Evolutionary conservation across 306 rosid species (phyloP), one percentile per base, ranked within the genome.

Genomic region (Dicorynia guianensis): DNA sequence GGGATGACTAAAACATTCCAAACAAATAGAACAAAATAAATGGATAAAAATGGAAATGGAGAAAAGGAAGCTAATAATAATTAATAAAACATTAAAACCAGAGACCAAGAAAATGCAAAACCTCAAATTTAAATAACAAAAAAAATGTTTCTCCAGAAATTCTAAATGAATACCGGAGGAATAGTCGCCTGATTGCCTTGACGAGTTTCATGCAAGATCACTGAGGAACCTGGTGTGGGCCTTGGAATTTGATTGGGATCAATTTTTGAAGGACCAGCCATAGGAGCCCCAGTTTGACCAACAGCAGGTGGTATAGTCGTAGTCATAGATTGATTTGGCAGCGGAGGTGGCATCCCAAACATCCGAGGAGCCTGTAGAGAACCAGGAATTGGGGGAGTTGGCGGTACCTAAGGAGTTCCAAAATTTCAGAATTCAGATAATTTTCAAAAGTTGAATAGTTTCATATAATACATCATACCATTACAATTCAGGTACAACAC

Each of bases 231-330:
- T 72, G 99, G 93, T 44, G 90, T 66, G 19, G 97, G 99, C 84
- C 96, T 77, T 64, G 99, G 99, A 86, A 95, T 92, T 86, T 95
- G 99, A 88, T 89, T 95, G 54, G 99, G 99, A 78, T 90, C 99
- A 58, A 95, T 95, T 83, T 89, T 95, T 36, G 99, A 89, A 70
- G 93, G 86, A 63, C 97, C 96, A 50, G 88, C 86, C 81, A 87
- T 73, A 18, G 98, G 95, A 63, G 93, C 90, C 85, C 96, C 99
- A 38, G 96, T 80, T 85, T 90, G 97, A 86, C 97, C 92, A 59
- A 88, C 84, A 9, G 91, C 85, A 77, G 97, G 89, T 59, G 94
- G 85, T 79, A 92, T 89, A 17, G 98, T 87, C 56, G 88, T 70
- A 60, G 97, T 88, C 97, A 95, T 92, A 39, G 97, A 90, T 80